These are phyloP conservation scores for Lagerstroemia speciosa DNA, from an alignment of 345 rosid species.

Conservation along the genomic window DNA sequence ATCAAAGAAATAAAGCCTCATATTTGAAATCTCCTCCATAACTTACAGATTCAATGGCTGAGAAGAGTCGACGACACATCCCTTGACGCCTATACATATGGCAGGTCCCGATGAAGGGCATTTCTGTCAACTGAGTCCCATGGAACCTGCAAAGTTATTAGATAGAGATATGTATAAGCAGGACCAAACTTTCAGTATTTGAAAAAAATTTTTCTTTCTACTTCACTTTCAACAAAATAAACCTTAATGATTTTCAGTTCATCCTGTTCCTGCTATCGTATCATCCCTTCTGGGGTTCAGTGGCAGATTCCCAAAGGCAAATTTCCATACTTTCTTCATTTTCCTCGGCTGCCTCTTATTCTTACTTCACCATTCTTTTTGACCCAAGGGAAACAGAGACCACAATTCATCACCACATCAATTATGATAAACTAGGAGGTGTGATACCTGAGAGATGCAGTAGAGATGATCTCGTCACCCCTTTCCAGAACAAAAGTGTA, in stretches of 20 bases:
- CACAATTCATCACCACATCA: neutral
- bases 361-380: neutral
- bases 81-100: constrained; percentile 77
- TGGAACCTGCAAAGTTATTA: constrained; percentile 43
- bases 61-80: constrained; percentile 79
- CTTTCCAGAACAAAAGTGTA: constrained; percentile 73
- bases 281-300: neutral
- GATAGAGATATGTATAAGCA: neutral
- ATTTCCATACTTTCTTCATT: neutral
- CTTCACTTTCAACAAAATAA: neutral
- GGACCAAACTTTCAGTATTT: neutral
- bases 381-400: neutral
- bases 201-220: neutral
- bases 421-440: constrained; percentile 6
- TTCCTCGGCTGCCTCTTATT: neutral
- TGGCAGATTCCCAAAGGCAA: neutral
- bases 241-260: neutral
- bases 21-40: neutral
- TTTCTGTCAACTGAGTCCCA: constrained; percentile 72
- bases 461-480: constrained; percentile 77
- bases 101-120: constrained; percentile 93
- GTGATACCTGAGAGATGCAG: constrained; percentile 70
- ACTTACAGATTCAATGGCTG: constrained; percentile 65
- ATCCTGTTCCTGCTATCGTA: neutral
- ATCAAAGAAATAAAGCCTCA: neutral